Evolutionary conservation across 1,139 yeast species (phyloP).

Genomic region (Geotrichum klebahnii): DNA sequence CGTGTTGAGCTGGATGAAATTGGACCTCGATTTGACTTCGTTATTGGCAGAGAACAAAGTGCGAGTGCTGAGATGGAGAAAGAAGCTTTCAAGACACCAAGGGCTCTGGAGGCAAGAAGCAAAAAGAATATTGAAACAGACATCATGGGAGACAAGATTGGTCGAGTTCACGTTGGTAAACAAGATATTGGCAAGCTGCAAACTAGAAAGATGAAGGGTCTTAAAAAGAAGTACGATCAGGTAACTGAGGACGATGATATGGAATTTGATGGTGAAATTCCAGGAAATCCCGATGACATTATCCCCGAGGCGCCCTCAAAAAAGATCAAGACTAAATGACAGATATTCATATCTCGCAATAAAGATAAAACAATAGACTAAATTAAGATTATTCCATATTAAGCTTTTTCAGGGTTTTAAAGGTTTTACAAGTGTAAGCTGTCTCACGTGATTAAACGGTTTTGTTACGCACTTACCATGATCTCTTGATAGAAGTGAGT

Average conservation of each 20-base stretch:
- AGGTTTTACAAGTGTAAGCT: too few relatives aligned
- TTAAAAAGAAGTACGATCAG: constrained; percentile 82
- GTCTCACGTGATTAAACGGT: too few relatives aligned
- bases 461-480: too few relatives aligned
- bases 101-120: constrained; percentile 72
- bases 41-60: constrained; percentile 79
- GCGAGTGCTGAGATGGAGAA: constrained; percentile 86
- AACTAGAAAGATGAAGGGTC: constrained; percentile 97
- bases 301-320: constrained; percentile 24
- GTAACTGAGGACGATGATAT: constrained; percentile 50
- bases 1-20: constrained; percentile 91
- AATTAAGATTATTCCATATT: too few relatives aligned
- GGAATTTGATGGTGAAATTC: constrained; percentile 27
- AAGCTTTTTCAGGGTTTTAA: too few relatives aligned
- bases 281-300: constrained; percentile 18
- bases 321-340: constrained; percentile 26
- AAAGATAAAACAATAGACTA: constrained; percentile 2
- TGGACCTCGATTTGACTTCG: constrained; percentile 93
- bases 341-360: constrained; percentile 3
- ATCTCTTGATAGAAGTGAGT: too few relatives aligned
- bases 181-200: constrained; percentile 88
- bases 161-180: constrained; percentile 91
- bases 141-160: constrained; percentile 92
- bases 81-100: constrained; percentile 81
- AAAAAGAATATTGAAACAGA: constrained; percentile 90